Conservation (phyloP, 495 filamentous ascomycete species). For the Arthonia radiata region DNA sequence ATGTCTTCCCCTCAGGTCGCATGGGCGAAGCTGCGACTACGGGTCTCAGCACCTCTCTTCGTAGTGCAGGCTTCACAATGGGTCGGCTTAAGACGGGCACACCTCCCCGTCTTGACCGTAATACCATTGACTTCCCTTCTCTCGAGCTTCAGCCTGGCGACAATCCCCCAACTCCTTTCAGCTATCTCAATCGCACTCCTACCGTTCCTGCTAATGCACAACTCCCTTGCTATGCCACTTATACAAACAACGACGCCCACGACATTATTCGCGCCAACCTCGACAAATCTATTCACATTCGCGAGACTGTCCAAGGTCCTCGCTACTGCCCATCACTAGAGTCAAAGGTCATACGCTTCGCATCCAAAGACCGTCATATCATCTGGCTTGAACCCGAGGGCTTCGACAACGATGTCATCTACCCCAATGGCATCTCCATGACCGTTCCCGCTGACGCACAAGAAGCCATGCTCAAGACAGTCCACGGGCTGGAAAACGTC, state of each 20-base stretch:
- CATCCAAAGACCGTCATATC: conserved; percentile 49
- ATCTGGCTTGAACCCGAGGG: conserved; percentile 97
- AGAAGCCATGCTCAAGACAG: conserved; percentile 56
- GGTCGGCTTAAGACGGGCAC: conserved; percentile 91
- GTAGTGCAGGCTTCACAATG: conserved; percentile 71
- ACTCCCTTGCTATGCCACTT: conserved; percentile 56
- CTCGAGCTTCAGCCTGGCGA: conserved; percentile 59
- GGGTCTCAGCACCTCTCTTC: conserved; percentile 75
- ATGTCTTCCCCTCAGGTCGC: conserved; percentile 61
- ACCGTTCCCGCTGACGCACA: conserved; percentile 75
- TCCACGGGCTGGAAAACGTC: conserved; percentile 68
- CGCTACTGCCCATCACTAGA: conserved; percentile 91
- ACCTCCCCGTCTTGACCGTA: conserved; percentile 61
- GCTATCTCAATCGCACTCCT: conserved; percentile 67
- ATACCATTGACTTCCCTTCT: conserved; percentile 52
- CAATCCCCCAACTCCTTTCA: conserved; percentile 71
- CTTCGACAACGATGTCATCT: conserved; percentile 72
- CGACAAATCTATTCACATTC: conserved; percentile 81
- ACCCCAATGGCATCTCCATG: conserved; percentile 95
- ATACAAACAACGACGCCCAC: conserved; percentile 64
- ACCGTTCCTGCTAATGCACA: conserved; percentile 54
- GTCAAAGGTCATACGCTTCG: conserved; percentile 79
- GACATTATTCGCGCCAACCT: conserved; percentile 68
- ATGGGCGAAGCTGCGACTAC: conserved; percentile 91
- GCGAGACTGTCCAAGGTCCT: conserved; percentile 83